Base-by-base conservation (phyloP, 2,329 filamentous ascomycete species). In the Clonostachys sp. region DNA sequence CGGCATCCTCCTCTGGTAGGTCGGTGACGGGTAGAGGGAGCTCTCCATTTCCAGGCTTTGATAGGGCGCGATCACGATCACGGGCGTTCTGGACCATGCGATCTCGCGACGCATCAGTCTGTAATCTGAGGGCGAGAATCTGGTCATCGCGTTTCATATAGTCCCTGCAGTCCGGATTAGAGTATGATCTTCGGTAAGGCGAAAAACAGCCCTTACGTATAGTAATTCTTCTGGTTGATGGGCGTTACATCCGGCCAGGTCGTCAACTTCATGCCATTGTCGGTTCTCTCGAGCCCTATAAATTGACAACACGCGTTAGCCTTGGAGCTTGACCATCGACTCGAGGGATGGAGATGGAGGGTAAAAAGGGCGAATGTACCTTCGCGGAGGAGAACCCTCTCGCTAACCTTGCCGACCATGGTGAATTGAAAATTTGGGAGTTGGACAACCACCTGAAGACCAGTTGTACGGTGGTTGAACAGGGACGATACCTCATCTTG, bases 151-250 rank as follows among this genome's bases (percentile, higher is more conserved):
- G 87, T 74, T 99, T 99, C 71, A 99, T 88, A 59, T 96, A 99
- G 63, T 99, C 94, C 51, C 91, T 96, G 56, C 34, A 46, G 42
- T 49, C 10, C 41, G 41, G 18, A 52, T 59, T 45, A 61, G 54
- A 38, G 49, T 24, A 34, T 43, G 38, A 41, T 34, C 34, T 16
- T 44, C 16, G 12, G 9, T 12, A n/a, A 12, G n/a, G 16, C 12
- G n/a, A 42, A 13, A 20, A 2, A 41, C 14, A 24, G 30, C 16
- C n/a, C 84, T 51, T 77, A 94, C 89, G 91, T 96, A 67, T 96
- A 96, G 69, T 99, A 99, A 68, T 99, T 99, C 74, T 99, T 99
- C 68, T 99, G 94, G 65, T 99, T 99, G 70, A 99, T 99, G 59
- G 94, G 89, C 41, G 82, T 79, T 49, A 96, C 84, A 61, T 94